A percentile compares a stretch with the other conserved stretches of the same genome.
Conservation (phyloP, 2,329 filamentous ascomycete species). For the Aspergillus neotritici region DNA sequence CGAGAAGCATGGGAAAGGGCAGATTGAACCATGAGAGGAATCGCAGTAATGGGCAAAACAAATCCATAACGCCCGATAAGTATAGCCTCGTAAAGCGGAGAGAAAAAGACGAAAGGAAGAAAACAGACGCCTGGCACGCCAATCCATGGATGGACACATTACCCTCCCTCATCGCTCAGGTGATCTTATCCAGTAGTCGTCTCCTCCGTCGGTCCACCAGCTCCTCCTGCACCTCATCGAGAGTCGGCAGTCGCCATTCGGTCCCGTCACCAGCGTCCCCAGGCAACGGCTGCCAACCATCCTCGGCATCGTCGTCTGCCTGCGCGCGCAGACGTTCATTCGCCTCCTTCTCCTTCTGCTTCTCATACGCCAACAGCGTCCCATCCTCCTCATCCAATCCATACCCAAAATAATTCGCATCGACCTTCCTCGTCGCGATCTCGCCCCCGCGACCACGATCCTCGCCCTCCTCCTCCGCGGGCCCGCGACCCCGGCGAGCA, state of each 20-base stretch:
- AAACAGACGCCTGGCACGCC: neutral
- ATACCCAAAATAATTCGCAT: constrained; percentile 95
- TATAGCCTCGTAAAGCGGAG: constrained; percentile 7
- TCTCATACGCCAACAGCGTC: constrained; percentile 72
- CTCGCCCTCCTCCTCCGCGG: constrained; percentile 63
- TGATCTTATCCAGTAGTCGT: constrained; percentile 77
- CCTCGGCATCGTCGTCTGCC: constrained; percentile 54
- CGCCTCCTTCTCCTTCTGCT: constrained; percentile 75
- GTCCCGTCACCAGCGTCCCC: constrained; percentile 80
- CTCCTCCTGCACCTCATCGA: constrained; percentile 92
- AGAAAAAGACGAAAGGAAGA: constrained; percentile 9
- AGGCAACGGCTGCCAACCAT: constrained; percentile 77
- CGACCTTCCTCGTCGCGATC: constrained; percentile 61
- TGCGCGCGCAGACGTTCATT: constrained; percentile 60
- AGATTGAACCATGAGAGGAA: constrained; percentile 8
- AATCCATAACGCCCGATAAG: constrained; percentile 19
- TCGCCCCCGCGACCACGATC: constrained; percentile 42
- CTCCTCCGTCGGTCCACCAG: constrained; percentile 78
- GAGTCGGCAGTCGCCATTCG: constrained; percentile 74
- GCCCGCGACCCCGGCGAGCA: constrained; percentile 55
- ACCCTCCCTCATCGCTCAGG: constrained; percentile 24
- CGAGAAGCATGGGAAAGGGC: constrained; percentile 6
- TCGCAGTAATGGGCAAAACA: constrained; percentile 17
- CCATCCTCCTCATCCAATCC: constrained; percentile 88
- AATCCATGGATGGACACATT: neutral